Evolutionary conservation across 495 filamentous ascomycete species (phyloP).

Genomic region (Pseudevernia furfuracea): DNA sequence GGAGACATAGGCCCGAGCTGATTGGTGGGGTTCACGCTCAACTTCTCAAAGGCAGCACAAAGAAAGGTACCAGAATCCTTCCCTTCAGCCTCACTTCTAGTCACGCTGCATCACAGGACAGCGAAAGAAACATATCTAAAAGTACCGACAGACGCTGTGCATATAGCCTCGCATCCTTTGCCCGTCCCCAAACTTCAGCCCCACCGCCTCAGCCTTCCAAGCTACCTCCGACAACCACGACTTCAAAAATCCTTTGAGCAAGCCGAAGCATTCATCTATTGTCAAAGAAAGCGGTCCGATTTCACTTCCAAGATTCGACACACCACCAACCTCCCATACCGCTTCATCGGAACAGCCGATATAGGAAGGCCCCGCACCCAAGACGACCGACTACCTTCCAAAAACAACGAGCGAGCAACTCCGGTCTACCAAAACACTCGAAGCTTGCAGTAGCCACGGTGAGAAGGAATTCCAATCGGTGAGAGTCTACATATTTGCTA

Average conservation of each 20-base stretch:
- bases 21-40: constrained; percentile 16
- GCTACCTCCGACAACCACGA: neutral
- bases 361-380: neutral
- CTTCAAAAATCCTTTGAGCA: neutral
- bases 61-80: constrained; percentile 12
- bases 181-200: neutral
- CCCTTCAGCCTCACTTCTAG: constrained; percentile 1
- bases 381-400: neutral
- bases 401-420: neutral
- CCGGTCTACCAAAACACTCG: neutral
- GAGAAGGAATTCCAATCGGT: neutral
- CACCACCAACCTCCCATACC: neutral
- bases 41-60: constrained; percentile 10
- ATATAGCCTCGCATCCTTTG: neutral
- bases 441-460: neutral
- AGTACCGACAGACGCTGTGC: neutral
- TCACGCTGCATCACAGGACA: neutral
- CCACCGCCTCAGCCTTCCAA: neutral
- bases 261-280: neutral
- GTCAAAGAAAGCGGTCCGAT: neutral
- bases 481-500: neutral
- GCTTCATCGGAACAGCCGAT: neutral
- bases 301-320: neutral
- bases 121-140: neutral
- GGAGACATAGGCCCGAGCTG: neutral